These are phyloP conservation scores for Penicillium freii DNA, from an alignment of 2,329 filamentous ascomycete species.

Conservation along the genomic window DNA sequence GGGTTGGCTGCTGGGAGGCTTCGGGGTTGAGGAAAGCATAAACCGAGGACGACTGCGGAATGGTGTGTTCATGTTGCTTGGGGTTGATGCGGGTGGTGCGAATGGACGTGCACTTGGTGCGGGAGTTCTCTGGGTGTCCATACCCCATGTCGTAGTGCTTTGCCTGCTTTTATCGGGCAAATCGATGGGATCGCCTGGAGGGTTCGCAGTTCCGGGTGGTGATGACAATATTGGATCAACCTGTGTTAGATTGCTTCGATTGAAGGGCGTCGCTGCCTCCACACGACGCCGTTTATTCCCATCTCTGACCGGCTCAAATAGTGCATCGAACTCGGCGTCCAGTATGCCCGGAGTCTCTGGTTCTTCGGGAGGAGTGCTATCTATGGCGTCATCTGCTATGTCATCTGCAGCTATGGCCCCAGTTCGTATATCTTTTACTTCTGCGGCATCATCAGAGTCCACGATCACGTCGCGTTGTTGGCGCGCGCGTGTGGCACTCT, in stretches of 20 bases:
- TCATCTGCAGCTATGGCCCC: neutral
- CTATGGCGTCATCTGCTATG: conserved; percentile 12
- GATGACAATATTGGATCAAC: conserved; percentile 22
- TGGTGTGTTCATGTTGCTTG: conserved; percentile 21
- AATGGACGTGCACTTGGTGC: conserved; percentile 5
- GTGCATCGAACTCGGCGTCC: conserved; percentile 30
- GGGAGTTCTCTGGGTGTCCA: conserved; percentile 11
- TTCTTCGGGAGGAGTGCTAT: conserved; percentile 18
- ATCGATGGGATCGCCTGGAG: neutral
- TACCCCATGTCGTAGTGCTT: neutral
- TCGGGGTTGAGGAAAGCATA: conserved; percentile 25
- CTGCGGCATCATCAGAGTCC: conserved; percentile 25
- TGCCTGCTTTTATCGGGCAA: conserved; percentile 13
- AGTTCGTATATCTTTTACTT: neutral
- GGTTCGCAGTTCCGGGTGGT: conserved; percentile 15
- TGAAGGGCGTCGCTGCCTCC: conserved; percentile 2
- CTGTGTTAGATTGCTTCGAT: neutral
- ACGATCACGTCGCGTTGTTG: conserved; percentile 28
- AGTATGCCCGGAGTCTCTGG: conserved; percentile 10
- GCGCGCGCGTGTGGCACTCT: conserved; percentile 7
- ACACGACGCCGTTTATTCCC: conserved; percentile 36
- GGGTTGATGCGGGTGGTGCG: conserved; percentile 11
- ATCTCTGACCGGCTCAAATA: conserved; percentile 29
- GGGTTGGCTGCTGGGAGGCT: conserved; percentile 20
- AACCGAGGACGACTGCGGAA: conserved; percentile 32